These are phyloP conservation scores for Cytospora paraplurivora DNA, from an alignment of 2,329 filamentous ascomycete species.

Conservation along the genomic window DNA sequence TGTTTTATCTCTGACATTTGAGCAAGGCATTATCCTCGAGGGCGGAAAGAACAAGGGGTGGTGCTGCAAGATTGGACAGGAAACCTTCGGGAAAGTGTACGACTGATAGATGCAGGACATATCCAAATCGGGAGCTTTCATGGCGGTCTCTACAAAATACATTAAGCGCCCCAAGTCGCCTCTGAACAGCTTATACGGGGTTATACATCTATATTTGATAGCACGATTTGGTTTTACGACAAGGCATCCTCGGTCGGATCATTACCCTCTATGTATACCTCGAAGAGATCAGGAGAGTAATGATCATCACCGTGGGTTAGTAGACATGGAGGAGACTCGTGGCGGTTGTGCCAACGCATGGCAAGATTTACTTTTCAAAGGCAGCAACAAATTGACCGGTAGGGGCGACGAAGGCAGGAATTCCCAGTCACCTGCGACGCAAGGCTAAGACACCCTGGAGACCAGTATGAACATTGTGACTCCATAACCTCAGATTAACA, in stretches of 20 bases:
- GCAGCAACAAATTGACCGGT: not conserved
- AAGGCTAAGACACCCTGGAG: no score
- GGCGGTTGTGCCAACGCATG: not conserved
- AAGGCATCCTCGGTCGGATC: not conserved
- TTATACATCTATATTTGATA: accelerated
- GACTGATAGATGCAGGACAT: slow-evolving; percentile 14
- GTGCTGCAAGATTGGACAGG: not conserved
- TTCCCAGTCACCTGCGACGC: not conserved
- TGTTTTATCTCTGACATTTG: not conserved
- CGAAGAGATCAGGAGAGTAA: not conserved
- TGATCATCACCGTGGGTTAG: not conserved
- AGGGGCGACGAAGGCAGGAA: not conserved
- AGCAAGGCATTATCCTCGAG: slow-evolving; percentile 18
- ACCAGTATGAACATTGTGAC: no score
- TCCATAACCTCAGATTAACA: no score
- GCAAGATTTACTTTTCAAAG: not conserved
- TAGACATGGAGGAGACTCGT: not conserved
- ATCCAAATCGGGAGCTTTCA: not conserved
- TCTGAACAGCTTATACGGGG: not conserved
- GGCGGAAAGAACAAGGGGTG: slow-evolving; percentile 5
- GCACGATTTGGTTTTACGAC: not conserved
- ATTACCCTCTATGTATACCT: not conserved
- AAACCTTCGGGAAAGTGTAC: not conserved
- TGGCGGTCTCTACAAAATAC: not conserved
- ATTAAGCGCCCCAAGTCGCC: not conserved